Evolutionary conservation across 2,329 filamentous ascomycete genomes (phyloP).

Genomic region (Davidsoniella eucalypti): DNA sequence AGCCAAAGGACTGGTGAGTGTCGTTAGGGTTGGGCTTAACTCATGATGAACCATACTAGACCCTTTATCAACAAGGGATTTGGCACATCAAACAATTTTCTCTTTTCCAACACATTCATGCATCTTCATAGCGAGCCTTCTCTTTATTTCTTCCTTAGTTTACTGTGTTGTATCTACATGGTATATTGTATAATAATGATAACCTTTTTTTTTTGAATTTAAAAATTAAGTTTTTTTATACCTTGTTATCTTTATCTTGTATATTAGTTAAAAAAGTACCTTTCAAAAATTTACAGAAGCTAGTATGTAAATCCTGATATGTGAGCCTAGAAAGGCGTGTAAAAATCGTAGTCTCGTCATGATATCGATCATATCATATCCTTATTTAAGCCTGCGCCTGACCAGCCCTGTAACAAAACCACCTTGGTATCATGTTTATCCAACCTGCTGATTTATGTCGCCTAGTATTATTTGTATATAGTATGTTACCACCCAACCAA

Average conservation of each 20-base stretch:
- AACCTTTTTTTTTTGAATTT: neutral
- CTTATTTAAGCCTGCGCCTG: too few relatives aligned
- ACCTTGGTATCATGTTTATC: neutral
- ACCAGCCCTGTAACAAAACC: neutral
- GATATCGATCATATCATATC: neutral
- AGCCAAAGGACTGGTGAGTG: neutral
- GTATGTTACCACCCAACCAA: too few relatives aligned
- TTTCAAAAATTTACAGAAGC: too few relatives aligned
- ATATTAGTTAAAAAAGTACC: neutral
- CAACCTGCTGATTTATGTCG: too few relatives aligned
- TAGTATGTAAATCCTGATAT: too few relatives aligned
- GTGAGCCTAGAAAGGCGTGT: too few relatives aligned
- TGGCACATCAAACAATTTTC: neutral
- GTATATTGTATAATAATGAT: neutral
- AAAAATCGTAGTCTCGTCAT: slow-evolving; percentile 5
- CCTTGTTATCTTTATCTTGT: too few relatives aligned
- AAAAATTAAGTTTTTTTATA: too few relatives aligned
- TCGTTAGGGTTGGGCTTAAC: too few relatives aligned
- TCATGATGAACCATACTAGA: neutral
- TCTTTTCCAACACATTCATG: neutral
- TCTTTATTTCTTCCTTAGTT: neutral
- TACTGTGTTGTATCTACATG: neutral
- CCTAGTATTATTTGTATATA: neutral
- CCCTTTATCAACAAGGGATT: neutral
- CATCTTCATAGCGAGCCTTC: too few relatives aligned